Base-by-base conservation (phyloP, 495 filamentous ascomycete species). In the Hypoxylon lenormandii region DNA sequence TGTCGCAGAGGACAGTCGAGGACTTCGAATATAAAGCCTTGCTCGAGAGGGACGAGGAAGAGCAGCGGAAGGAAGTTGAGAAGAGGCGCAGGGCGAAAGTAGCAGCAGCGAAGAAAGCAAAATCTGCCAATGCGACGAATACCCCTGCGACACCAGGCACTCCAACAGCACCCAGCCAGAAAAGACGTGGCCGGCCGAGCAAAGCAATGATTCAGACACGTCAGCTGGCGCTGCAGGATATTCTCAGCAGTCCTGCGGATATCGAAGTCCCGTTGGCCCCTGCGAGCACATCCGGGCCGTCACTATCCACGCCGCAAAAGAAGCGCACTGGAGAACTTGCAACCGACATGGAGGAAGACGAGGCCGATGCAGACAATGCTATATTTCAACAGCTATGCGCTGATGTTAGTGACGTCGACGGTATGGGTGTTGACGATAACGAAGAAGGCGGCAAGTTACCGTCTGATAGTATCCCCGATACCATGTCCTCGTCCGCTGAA, bases 1-100 rank as follows among this genome's bases (percentile, higher is more conserved):
- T 83, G 51, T 82, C 81, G 1, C 80, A 81, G 3, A 70, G 78
- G 4, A 70, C 75, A 47, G 46, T 83, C 12, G 82, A 84, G 56
- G 76, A 82, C 5, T 84, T 78, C 73, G 82, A 83, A 46, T 79
- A 77, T 56, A 48, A 61, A 5, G 54, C 70, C 1, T 55, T 64
- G 15, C 72, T 81, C 15, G 64, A 72, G 36, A 72, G 69, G 38
- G 74, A 78, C 43, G 57, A 77, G 36, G 75, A 76, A 16, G 18
- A 28, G 1, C 55, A 64, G 18, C 52, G 49, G 37, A 7, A 52
- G 23, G 64, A 69, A 48, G 64, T 53, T 0, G 43, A 51, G 38
- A 60, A 28, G 40, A 67, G 40, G 56, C 37, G 60, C 19, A 69
- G 66, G 38, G 43, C 47, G 45, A 60, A 61, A 37, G 30, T 55